Base-by-base conservation (phyloP, 2,329 filamentous ascomycete species). In the Fonsecaea erecta region DNA sequence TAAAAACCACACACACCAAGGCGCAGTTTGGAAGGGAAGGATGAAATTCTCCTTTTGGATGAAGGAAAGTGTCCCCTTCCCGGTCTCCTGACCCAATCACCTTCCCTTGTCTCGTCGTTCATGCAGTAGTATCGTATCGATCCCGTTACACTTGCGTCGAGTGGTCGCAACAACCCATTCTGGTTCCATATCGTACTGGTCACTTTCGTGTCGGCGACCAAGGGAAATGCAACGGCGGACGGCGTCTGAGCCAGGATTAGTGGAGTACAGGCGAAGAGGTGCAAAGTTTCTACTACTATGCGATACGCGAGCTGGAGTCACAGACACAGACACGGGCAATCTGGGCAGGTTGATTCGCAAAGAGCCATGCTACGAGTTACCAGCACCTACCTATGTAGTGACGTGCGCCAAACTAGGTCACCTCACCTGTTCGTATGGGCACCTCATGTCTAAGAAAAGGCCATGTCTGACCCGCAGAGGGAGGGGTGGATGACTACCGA, bases 61-160 rank as follows among this genome's bases (percentile, higher is more conserved):
- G 57, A 34, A 52, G 62, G 61, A 60, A 60, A n/a, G n/a, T n/a
- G 62, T 62, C 52, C 51, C 52, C 26, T 14, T 18, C 16, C 40
- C 3, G 21, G 34, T 28, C 34, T 32, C 52, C 30, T 53, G 21
- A 18, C 18, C 46, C 60, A 57, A 62, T 52, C 35, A 56, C 52
- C n/a, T 16, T 34, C 24, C 48, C 21, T 26, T 24, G 28, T 28
- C 52, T 14, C 30, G 26, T 57, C 61, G 62, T 64, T 64, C 46
- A 59, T 59, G 48, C 55, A 48, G 24, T 48, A 51, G 24, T 21
- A 18, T 40, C 32, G 28, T 51, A 60, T 16, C 16, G 24, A 52
- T 60, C 46, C 28, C 46, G 46, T 32, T 40, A 26, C 16, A 58
- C 37, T 28, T 21, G 6, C 8, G 8, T 58, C 24, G 16, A 12